Evolutionary conservation across 1,284 basidiomycete species (phyloP), one percentile per base, ranked within the genome.

Genomic region (Marasmius fiardii): DNA sequence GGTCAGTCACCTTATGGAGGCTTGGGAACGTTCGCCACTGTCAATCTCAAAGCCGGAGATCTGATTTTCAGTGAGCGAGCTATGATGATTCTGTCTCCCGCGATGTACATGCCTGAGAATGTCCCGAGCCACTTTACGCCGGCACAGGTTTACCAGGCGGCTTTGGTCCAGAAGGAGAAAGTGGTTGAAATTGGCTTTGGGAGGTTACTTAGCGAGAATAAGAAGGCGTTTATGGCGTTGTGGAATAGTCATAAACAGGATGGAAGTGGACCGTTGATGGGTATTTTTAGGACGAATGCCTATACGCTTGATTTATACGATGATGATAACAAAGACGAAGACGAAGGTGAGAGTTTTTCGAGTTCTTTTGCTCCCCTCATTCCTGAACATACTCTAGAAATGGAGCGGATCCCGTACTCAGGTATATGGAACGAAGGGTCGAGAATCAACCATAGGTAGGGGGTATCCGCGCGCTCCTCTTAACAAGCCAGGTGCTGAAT

Each of bases 21-120:
- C 3, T 21, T 50, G n/a, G 66, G 61, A 23, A 55, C 66, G 33
- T 56, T 67, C 54, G 61, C 61, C 12, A 62, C 57, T 11, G 57
- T 62, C 26, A 53, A 44, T 12, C 61, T 65, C 45, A 55, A 56
- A 43, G 45, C 48, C 16, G 66, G 64, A 23, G 63, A 66, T 34
- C 57, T 64, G 11, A 49, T 63, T 28, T 37, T 58, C 21, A 53
- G 54, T 16, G 61, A 65, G 45, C 54, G 62, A 37, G 59, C 63
- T 11, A 39, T 61, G 5, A 8, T 45, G 3, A 34, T 56, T 1
- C 11, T 28, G 12, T 21, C 16, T 4, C 47, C 37, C 5, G 28
- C 21, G 18, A 21, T 49, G 4, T 24, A 18, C 11, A 14, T 24
- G 16, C 23, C 23, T 3, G 5, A 4, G 18, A 45, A 28, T 21